phyloP scores from a whole-genome alignment of 2,329 filamentous ascomycete species.

The Calonectria ilicicola region DNA sequence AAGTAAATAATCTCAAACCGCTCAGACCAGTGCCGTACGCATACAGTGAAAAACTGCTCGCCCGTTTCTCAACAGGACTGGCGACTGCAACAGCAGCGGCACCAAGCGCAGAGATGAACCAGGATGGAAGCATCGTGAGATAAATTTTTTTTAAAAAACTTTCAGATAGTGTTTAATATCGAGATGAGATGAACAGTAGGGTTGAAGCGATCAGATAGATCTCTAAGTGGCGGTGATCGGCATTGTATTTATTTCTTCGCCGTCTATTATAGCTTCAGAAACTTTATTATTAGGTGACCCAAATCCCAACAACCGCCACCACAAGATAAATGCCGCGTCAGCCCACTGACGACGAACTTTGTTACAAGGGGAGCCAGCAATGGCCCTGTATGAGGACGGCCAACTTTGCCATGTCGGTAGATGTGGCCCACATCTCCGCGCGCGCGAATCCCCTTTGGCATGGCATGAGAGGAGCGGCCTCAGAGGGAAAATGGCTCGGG shows the following conservation, averaged over 20 bases:
- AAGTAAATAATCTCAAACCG: conserved; percentile 1
- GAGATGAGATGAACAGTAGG: not conserved
- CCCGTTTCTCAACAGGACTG: not conserved
- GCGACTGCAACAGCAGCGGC: not conserved
- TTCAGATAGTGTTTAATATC: not conserved
- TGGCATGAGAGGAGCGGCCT: too few relatives aligned
- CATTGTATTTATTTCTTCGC: not conserved
- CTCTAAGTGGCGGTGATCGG: not conserved
- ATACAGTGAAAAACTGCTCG: not conserved
- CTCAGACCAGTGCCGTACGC: conserved; percentile 7
- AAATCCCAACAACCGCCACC: not conserved
- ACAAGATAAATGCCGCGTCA: not conserved
- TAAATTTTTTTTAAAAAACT: not conserved
- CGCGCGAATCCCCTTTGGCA: not conserved
- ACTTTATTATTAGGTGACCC: not conserved
- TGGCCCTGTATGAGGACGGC: not conserved
- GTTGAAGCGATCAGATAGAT: not conserved
- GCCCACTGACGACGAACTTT: not conserved
- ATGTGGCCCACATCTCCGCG: conserved; percentile 6
- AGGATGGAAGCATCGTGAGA: not conserved
- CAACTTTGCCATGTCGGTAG: not conserved
- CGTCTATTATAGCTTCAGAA: not conserved
- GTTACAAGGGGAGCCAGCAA: not conserved
- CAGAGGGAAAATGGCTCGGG: not conserved
- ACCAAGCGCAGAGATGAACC: not conserved